Conservation (phyloP, 805 yeast genomes). For the Priceomyces carsonii region DNA sequence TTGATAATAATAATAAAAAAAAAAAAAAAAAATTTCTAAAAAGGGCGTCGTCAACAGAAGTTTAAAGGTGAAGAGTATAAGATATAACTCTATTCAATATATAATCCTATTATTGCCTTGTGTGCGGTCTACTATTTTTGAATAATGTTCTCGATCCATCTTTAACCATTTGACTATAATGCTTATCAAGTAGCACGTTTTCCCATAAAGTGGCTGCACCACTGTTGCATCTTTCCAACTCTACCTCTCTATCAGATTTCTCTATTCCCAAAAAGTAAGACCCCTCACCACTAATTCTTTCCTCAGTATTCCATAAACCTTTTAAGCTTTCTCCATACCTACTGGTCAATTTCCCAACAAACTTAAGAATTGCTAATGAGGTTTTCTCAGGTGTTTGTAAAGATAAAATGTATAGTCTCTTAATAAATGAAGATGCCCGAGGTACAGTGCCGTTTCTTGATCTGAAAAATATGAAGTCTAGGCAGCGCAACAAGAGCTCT, state of each 20-base stretch:
- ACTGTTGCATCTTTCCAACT: conserved; percentile 75
- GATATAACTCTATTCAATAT: too few relatives aligned
- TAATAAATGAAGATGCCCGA: conserved; percentile 80
- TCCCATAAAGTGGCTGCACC: conserved; percentile 94
- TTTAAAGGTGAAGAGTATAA: too few relatives aligned
- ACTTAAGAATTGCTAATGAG: conserved; percentile 71
- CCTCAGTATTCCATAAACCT: conserved; percentile 85
- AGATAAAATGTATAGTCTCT: conserved; percentile 66
- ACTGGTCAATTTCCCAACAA: conserved; percentile 72
- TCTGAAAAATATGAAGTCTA: conserved; percentile 80
- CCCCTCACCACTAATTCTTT: conserved; percentile 79
- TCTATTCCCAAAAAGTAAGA: conserved; percentile 58
- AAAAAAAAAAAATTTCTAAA: too few relatives aligned
- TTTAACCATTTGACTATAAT: conserved; percentile 80
- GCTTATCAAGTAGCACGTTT: conserved; percentile 70
- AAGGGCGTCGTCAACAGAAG: too few relatives aligned
- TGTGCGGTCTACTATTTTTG: conserved; percentile 37
- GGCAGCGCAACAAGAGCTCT: conserved; percentile 73
- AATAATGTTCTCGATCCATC: conserved; percentile 54
- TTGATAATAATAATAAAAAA: too few relatives aligned
- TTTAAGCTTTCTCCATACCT: conserved; percentile 68
- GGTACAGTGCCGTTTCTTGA: conserved; percentile 64
- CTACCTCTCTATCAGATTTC: conserved; percentile 41
- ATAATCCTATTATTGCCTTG: too few relatives aligned
- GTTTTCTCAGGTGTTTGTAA: conserved; percentile 89